Conservation (phyloP, 805 yeast species). For the Metschnikowia rubicola region DNA sequence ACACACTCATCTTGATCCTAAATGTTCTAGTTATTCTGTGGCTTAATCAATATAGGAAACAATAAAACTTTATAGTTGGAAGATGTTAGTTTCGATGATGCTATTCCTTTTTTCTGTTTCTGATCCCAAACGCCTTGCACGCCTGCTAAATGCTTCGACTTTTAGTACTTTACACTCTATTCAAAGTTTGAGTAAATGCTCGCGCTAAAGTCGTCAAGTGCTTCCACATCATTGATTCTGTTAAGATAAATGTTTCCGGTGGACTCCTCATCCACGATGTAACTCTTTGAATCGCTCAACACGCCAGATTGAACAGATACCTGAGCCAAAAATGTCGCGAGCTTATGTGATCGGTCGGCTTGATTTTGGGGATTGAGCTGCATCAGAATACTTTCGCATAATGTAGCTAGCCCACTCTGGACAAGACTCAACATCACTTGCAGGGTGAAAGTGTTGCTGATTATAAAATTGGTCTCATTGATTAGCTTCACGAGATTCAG, state of each 20-base stretch:
- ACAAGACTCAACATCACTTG: constrained; percentile 34
- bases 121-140: no score
- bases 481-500: constrained; percentile 38
- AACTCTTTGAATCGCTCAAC: constrained; percentile 44
- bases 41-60: no score
- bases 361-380: constrained; percentile 22
- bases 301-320: constrained; percentile 62
- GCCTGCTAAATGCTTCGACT: no score
- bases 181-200: constrained; percentile 81
- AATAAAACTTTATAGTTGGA: no score
- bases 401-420: constrained; percentile 31
- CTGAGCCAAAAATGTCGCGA: constrained; percentile 70
- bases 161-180: constrained; percentile 10
- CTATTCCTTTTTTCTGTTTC: no score
- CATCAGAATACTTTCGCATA: constrained; percentile 30
- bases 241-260: constrained; percentile 41
- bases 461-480: constrained; percentile 43
- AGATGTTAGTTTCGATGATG: no score
- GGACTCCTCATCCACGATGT: constrained; percentile 19
- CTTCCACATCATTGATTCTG: constrained; percentile 43
- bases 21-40: no score
- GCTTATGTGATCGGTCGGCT: constrained; percentile 21
- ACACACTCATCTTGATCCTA: no score
- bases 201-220: constrained; percentile 84
- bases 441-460: constrained; percentile 31